Conservation (phyloP, 495 filamentous ascomycete genomes). For the Podospora comata region DNA sequence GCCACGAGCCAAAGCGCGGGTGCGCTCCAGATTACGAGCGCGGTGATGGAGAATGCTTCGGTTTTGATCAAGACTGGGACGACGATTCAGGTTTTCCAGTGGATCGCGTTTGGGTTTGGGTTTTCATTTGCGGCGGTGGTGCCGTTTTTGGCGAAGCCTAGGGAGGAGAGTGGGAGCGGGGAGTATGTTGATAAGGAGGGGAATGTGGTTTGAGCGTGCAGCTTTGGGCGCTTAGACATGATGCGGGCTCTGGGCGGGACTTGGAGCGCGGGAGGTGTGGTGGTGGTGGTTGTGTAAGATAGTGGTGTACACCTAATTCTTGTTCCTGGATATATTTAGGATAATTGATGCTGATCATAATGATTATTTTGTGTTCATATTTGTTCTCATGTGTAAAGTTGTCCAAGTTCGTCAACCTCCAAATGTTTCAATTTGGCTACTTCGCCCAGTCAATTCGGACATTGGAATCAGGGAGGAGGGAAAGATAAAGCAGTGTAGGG, state of each 20-base stretch:
- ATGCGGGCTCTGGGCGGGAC: neutral
- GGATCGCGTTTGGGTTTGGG: conserved; percentile 33
- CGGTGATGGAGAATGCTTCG: conserved; percentile 9
- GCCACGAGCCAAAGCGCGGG: conserved; percentile 27
- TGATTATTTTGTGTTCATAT: neutral
- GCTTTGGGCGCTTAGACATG: neutral
- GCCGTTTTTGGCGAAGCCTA: conserved; percentile 21
- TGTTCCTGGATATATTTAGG: neutral
- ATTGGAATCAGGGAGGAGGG: too few relatives aligned
- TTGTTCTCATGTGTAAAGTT: neutral
- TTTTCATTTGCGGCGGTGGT: conserved; percentile 26
- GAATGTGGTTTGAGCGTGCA: neutral
- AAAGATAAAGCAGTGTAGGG: neutral
- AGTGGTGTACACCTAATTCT: neutral
- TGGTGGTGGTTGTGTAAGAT: neutral
- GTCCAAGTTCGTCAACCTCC: neutral
- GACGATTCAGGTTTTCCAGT: conserved; percentile 36
- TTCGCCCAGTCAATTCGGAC: neutral
- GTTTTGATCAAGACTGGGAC: conserved; percentile 27
- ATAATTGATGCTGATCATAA: neutral
- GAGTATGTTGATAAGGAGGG: conserved; percentile 12
- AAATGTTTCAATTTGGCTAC: neutral
- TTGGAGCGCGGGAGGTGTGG: neutral
- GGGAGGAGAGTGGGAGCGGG: neutral
- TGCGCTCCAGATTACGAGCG: conserved; percentile 23